Percentiles rank a stretch among this genome's conserved stretches.
Evolutionary conservation across 768 basidiomycete species (phyloP).

Genomic region (Boletus rufocinnamomeus): DNA sequence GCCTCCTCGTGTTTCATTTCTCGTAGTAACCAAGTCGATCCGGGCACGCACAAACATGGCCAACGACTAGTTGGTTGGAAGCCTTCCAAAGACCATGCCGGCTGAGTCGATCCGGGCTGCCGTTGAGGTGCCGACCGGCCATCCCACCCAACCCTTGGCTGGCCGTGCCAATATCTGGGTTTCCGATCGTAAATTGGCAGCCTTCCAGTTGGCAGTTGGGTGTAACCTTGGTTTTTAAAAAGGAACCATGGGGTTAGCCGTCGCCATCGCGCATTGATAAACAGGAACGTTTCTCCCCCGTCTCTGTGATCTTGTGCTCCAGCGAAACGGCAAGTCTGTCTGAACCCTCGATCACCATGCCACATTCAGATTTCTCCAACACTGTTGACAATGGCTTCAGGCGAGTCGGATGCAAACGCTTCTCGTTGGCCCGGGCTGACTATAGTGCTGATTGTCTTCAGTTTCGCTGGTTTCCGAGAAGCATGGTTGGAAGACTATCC

Average conservation of each 20-base stretch:
- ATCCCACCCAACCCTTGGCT: neutral
- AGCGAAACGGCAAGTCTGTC: neutral
- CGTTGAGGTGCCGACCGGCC: neutral
- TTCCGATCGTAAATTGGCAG: neutral
- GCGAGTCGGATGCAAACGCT: neutral
- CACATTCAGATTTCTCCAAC: neutral
- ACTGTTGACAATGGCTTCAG: neutral
- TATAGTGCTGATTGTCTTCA: neutral
- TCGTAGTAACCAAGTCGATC: neutral
- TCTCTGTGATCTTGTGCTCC: accelerated
- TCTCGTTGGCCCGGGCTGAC: neutral
- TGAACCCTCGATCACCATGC: neutral
- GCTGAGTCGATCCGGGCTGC: neutral
- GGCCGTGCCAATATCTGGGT: neutral
- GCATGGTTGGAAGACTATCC: neutral
- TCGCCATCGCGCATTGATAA: neutral
- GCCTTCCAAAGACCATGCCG: conserved; percentile 4
- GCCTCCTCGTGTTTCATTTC: neutral
- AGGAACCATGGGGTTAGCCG: neutral
- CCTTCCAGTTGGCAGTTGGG: neutral
- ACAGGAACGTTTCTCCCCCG: no score
- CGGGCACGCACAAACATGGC: neutral
- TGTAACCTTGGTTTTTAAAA: neutral
- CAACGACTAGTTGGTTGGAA: neutral
- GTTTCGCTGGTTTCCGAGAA: neutral